Conservation (phyloP, 139 green algal genomes). For the Diplosphaera chodatii region DNA sequence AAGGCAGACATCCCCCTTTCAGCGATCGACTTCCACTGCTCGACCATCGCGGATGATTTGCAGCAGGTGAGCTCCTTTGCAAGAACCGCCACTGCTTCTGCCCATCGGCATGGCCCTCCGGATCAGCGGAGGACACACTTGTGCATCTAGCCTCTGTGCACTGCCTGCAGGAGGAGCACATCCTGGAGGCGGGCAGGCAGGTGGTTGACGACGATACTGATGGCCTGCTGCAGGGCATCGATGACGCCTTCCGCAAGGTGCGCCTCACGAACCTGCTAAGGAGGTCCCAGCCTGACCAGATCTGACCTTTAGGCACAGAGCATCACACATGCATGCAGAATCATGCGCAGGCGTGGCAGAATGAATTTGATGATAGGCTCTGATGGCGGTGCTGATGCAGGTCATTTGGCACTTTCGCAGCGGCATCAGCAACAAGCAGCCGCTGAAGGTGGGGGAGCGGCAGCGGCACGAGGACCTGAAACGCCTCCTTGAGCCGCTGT, state of each 20-base stretch:
- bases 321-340: no score
- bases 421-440: neutral
- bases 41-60: conserved; percentile 25
- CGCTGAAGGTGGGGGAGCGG: no score
- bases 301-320: no score
- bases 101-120: no score
- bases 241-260: neutral
- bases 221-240: neutral
- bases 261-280: no score
- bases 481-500: neutral
- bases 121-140: no score
- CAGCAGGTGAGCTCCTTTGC: neutral
- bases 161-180: neutral
- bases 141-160: no score
- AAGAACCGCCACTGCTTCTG: no score
- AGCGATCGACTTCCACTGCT: conserved; percentile 50
- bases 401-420: neutral
- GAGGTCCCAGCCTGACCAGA: no score
- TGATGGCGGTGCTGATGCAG: no score
- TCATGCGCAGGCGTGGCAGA: no score
- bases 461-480: neutral
- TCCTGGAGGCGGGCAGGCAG: neutral
- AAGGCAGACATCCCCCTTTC: conserved; percentile 37
- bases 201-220: neutral
- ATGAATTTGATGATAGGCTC: no score